A percentile compares a stretch with the other conserved stretches of the same genome.
phyloP scores from a whole-genome alignment of 192 early-diverging fungal genomes.

The Endogone sp. region DNA sequence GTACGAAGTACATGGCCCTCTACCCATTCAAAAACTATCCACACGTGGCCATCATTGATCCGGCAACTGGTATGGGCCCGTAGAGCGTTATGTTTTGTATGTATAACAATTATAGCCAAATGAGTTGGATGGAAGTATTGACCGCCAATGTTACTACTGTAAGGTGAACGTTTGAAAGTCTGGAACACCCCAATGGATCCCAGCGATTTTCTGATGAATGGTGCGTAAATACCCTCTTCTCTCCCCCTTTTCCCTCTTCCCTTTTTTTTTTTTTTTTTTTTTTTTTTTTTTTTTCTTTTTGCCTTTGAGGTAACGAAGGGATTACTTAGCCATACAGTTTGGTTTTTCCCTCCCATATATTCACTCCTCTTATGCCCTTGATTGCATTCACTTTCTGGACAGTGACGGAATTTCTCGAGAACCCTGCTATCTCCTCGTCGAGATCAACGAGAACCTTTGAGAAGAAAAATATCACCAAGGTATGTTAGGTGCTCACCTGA shows the following conservation, averaged over 20 bases:
- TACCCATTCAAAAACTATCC: constrained; percentile 74
- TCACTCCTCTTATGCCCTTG: too few species aligned
- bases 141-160: not conserved
- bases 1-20: constrained; percentile 62
- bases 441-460: constrained; percentile 17
- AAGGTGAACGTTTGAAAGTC: constrained; percentile 74
- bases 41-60: constrained; percentile 86
- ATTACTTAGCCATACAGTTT: not conserved
- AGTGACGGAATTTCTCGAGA: constrained; percentile 61
- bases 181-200: constrained; percentile 57
- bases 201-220: constrained; percentile 69
- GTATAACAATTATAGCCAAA: not conserved
- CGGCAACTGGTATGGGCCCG: constrained; percentile 64
- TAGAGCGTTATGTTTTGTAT: not conserved
- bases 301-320: not conserved
- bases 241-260: too few species aligned
- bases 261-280: too few species aligned
- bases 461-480: constrained; percentile 32
- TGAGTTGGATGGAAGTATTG: not conserved
- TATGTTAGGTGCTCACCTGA: not conserved
- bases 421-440: constrained; percentile 8
- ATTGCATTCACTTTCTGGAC: constrained; percentile 1
- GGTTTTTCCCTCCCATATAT: constrained; percentile 7
- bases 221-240: too few species aligned
- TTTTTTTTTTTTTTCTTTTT: constrained; percentile 6